Base-by-base conservation (phyloP, 371 early-diverging fungal species). In the Encephalitozoon hellem region DNA sequence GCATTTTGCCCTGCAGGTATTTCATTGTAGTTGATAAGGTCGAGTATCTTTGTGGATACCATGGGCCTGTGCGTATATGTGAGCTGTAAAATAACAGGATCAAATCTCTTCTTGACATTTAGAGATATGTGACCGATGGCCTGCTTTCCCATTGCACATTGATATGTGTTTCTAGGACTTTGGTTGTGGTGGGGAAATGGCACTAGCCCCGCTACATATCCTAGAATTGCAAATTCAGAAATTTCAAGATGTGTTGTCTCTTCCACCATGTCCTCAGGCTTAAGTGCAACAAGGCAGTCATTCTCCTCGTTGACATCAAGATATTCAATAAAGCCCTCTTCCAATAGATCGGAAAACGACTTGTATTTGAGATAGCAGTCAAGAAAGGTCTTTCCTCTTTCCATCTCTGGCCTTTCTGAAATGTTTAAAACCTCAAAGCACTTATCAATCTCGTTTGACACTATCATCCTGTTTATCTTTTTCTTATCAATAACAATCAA, bases 91-190 rank as follows among this genome's bases (percentile, higher is more conserved):
- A 94, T 87, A 59, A 94, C 84, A 1, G 96, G 95, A 86, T 99
- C 98, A 77, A 94, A 93, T 78, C 98, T 90, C 72, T 90, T 89
- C 74, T 93, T 85, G 82, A 94, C 92, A 84, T 96, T 96, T 78
- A 92, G 93, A 9, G 91, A 92, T 76, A 95, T 94, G 21, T 92
- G 90, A 34, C 97, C 97, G 70, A 97, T 96, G 55, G 97, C 97
- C 87, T 99, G 98, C 87, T 99, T 99, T 83, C 97, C 97, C 99
- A 99, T 99, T 83, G 97, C 97, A 83, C 95, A 97, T 87, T 94
- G 94, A 81, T 90, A 92, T 34, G 97, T 98, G 87, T 97, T 98
- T 87, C 98, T 91, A 34, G 98, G 97, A 67, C 93, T 92, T 86
- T 98, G 98, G 86, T 99, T 98, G 87, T 98, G 98, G 87, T 99